Evolutionary conservation across 1,139 yeast species (phyloP).

Genomic region (Candida tetrigidarum): DNA sequence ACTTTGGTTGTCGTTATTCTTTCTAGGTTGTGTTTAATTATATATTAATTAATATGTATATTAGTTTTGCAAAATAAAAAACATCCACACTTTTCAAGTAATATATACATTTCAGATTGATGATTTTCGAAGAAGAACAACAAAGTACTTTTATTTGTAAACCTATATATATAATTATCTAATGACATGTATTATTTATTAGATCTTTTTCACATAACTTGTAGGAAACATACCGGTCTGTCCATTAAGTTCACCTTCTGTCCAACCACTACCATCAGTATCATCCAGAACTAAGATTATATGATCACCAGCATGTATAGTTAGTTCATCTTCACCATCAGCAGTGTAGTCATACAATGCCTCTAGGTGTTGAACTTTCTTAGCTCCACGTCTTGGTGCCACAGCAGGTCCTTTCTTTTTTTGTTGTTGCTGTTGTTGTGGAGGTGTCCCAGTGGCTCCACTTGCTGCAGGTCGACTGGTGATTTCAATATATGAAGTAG

Average conservation of each 20-base stretch:
- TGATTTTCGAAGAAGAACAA: no score
- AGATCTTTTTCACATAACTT: slow-evolving; percentile 57
- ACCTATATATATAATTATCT: slow-evolving; percentile 1
- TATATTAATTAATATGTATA: slow-evolving; percentile 4
- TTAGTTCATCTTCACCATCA: slow-evolving; percentile 81
- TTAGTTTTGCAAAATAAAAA: background rate
- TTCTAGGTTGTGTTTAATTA: slow-evolving; percentile 4
- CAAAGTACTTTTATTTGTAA: no score
- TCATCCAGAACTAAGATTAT: slow-evolving; percentile 66
- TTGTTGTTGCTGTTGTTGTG: background rate
- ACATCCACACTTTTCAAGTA: slow-evolving; percentile 1
- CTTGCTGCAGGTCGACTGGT: slow-evolving; percentile 15
- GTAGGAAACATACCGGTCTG: slow-evolving; percentile 80
- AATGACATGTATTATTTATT: no score
- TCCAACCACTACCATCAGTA: slow-evolving; percentile 96
- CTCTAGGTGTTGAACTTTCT: slow-evolving; percentile 63
- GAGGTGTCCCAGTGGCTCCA: slow-evolving; percentile 9
- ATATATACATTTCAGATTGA: background rate
- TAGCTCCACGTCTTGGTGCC: slow-evolving; percentile 83
- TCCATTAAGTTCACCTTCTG: slow-evolving; percentile 86
- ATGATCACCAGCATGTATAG: slow-evolving; percentile 73
- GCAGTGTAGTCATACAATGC: slow-evolving; percentile 84
- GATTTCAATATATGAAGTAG: slow-evolving; percentile 78
- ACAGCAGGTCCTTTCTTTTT: slow-evolving; percentile 76
- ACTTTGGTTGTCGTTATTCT: background rate